Evolutionary conservation across 306 rosid species (phyloP), one percentile per base, ranked within the genome.

Genomic region (Ceratonia siliqua): DNA sequence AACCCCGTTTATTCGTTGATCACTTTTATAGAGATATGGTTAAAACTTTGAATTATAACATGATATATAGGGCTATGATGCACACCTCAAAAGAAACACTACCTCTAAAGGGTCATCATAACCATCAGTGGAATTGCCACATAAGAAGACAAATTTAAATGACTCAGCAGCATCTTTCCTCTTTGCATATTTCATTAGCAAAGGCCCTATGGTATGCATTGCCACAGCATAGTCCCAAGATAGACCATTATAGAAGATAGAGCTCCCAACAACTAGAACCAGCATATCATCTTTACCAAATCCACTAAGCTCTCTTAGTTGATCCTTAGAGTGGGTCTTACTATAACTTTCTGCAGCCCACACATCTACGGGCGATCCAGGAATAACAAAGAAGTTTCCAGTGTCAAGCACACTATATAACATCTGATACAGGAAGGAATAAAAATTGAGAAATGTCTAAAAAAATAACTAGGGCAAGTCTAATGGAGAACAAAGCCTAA

Each of bases 151-250:
- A 82, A 94, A 94, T 80, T 92, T 94, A 82, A 86, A 89, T 17
- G 89, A 64, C 57, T 82, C 92, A 59, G 69, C 82, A 49, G 78
- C 87, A 78, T 83, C 97, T 62, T 79, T 87, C 77, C 71, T 89
- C 87, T 86, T 92, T 18, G 96, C 91, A 83, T 94, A 92, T 64
- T 81, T 87, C 79, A 80, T 82, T 54, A 94, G 86, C 58, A 94
- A 82, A 76, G 96, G 99, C 64, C 92, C 97, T 68, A 94, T 79
- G 77, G 88, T 63, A 79, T 89, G 97, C 96, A 92, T 92, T n/a
- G 93, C 96, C 82, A 92, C 95, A 46, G 97, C 92, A 90, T 88
- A 89, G 81, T 90, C 97, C 98, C 96, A 89, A 13, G 96, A 85
- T 68, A 83, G 82, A 70, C 89, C 85, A 83, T 85, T 81, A 61